A percentile compares a stretch with the other conserved stretches of the same genome.
Evolutionary conservation across 139 green algal species (phyloP).

Genomic region (Nannochloris sp.): DNA sequence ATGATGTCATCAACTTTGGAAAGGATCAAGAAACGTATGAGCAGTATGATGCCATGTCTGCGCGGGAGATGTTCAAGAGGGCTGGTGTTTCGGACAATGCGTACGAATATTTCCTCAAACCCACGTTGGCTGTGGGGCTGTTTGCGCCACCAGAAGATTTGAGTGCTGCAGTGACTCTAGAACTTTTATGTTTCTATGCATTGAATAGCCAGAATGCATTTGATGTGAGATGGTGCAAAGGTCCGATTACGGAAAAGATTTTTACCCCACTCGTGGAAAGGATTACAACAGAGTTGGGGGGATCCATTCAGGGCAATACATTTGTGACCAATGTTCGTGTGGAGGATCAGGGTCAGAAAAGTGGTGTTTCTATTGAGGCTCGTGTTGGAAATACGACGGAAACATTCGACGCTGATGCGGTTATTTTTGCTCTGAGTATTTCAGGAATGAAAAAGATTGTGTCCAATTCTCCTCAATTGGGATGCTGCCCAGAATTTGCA

Average conservation of each 20-base stretch:
- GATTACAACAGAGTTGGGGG: constrained; percentile 36
- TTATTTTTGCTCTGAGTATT: constrained; percentile 76
- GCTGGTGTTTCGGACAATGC: constrained; percentile 43
- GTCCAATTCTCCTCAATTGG: constrained; percentile 37
- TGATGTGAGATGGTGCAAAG: constrained; percentile 56
- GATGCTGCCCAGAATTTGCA: constrained; percentile 39
- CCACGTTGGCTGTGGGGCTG: constrained; percentile 63
- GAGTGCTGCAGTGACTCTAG: constrained; percentile 63
- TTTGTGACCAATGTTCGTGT: constrained; percentile 52
- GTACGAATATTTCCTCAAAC: constrained; percentile 73
- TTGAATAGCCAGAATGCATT: constrained; percentile 58
- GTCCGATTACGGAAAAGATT: constrained; percentile 68
- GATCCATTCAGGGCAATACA: constrained; percentile 18
- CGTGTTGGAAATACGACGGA: constrained; percentile 13
- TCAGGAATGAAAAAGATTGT: constrained; percentile 82
- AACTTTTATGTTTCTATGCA: constrained; percentile 81
- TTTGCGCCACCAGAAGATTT: constrained; percentile 73
- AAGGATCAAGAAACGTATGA: constrained; percentile 45
- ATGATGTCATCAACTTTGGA: constrained; percentile 60
- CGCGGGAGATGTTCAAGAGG: constrained; percentile 63
- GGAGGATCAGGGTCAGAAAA: constrained; percentile 4
- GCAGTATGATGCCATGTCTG: constrained; percentile 72
- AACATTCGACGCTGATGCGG: constrained; percentile 55
- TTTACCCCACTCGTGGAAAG: constrained; percentile 59
- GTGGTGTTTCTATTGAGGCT: constrained; percentile 20